A percentile compares a stretch with the other conserved stretches of the same genome.
Conservation (phyloP, 805 yeast species). For the Ogataea methanolica region DNA sequence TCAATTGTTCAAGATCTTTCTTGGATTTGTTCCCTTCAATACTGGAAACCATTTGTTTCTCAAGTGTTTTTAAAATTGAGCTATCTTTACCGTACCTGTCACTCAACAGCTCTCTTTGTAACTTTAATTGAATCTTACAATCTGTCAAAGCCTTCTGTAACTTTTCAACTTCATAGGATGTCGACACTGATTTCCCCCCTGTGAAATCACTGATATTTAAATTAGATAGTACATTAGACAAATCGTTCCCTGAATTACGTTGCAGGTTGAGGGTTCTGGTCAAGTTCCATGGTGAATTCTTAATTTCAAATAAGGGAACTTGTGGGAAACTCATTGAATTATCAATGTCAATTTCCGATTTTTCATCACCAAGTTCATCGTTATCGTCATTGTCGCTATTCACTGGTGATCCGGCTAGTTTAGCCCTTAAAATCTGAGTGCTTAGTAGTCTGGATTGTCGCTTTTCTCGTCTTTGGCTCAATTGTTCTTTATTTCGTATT, state of each 20-base stretch:
- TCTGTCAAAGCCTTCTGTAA: slow-evolving; percentile 29
- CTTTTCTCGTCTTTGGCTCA: slow-evolving; percentile 14
- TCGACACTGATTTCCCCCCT: slow-evolving; percentile 8
- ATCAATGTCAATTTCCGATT: slow-evolving; percentile 13
- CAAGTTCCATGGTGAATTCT: slow-evolving; percentile 7
- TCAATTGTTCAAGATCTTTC: neutral
- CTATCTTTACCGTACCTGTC: slow-evolving; percentile 18
- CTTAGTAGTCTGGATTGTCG: slow-evolving; percentile 16
- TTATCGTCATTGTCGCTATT: slow-evolving; percentile 8
- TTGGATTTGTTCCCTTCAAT: neutral
- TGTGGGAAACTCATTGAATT: slow-evolving; percentile 15
- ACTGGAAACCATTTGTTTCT: slow-evolving; percentile 7
- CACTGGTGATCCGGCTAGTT: slow-evolving; percentile 18
- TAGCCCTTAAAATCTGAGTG: slow-evolving; percentile 10
- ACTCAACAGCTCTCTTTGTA: slow-evolving; percentile 28
- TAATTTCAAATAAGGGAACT: slow-evolving; percentile 12
- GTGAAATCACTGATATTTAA: neutral
- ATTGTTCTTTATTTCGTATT: slow-evolving; percentile 7
- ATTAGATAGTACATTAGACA: neutral
- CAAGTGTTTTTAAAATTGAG: slow-evolving; percentile 11
- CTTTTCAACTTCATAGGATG: slow-evolving; percentile 19
- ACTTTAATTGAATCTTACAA: slow-evolving; percentile 29
- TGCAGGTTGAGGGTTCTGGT: neutral
- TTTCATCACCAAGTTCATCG: slow-evolving; percentile 4
- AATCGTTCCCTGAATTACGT: neutral